Base-by-base conservation (phyloP, 805 yeast species). In the Yamadazyma scolyti region DNA sequence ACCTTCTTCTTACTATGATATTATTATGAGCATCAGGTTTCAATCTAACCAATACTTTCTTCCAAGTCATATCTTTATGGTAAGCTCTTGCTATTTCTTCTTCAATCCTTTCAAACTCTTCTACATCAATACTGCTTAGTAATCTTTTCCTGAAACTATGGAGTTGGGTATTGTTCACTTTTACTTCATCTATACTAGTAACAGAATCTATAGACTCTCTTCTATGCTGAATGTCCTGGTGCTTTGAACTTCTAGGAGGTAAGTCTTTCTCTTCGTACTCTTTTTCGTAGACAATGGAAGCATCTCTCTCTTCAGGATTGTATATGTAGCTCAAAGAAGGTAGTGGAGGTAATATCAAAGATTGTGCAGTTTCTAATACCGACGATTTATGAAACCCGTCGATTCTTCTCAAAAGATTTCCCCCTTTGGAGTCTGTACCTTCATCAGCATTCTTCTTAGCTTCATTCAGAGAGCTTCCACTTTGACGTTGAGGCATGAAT, bases 11-110 rank as follows among this genome's bases (percentile, higher is more conserved):
- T 1, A 90, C 97, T 16, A 86, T 70, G 17, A 93, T 88, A 48
- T 88, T 90, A 48, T 90, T 90, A 51, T 90, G 98, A 0, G 98
- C 96, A 54, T 90, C 98, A 0, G 97, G 96, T 42, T 78, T 74
- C 41, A 93, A 60, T 25, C 77, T 77, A 1, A 89, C 96, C 16
- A 93, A 59, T 3, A 93, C 96, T 56, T 90, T 90, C 25, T 97
- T 65, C 98, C 98, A 90, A 10, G 75, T 56, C 81, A 87, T 74
- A 8, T 74, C 77, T 35, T 74, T 68, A 50, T 90, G 97, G 82
- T 95, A 93, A 27, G 79, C 76, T 23, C 95, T 63, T 0, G 98
- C 98, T 31, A 93, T 82, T 33, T 74, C 71, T 43, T 93, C 97
- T 48, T 82, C 90, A 13, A 70, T 48, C 23, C 61, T 55, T 41